Conservation (phyloP, 208 protist species). For the Acanthamoeba royreba region DNA sequence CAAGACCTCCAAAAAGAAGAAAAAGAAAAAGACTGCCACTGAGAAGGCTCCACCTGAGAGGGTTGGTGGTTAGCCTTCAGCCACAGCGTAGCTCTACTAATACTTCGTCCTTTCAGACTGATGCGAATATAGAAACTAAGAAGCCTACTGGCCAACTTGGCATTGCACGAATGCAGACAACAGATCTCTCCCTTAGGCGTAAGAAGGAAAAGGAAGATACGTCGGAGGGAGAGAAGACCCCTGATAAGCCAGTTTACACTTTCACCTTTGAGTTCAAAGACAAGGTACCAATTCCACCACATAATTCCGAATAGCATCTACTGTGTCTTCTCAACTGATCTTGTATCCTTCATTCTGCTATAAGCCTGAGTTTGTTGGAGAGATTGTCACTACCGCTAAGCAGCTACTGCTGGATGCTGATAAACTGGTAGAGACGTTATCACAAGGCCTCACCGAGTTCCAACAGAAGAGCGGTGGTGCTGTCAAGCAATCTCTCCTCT, state of each 20-base stretch:
- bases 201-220: too few species aligned
- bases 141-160: too few species aligned
- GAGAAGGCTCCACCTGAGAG: too few species aligned
- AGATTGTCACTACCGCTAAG: not conserved
- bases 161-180: not conserved
- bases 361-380: not conserved
- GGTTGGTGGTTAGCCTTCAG: too few species aligned
- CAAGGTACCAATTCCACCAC: not conserved
- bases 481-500: not conserved
- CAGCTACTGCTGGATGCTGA: not conserved
- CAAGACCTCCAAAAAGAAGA: too few species aligned
- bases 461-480: not conserved
- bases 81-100: too few species aligned
- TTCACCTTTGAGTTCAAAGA: slow-evolving; percentile 28
- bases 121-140: too few species aligned
- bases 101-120: too few species aligned
- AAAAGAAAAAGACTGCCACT: too few species aligned
- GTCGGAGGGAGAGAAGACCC: too few species aligned
- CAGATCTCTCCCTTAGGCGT: not conserved
- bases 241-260: not conserved
- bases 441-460: not conserved
- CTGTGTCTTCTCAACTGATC: not conserved
- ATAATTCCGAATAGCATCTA: not conserved
- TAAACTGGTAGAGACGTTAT: slow-evolving; percentile 1
- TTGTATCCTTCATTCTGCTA: not conserved